A percentile compares a stretch with the other conserved stretches of the same genome.
phyloP scores from a whole-genome alignment of 176 grass and related monocot genomes.

The Eleusine coracana region DNA sequence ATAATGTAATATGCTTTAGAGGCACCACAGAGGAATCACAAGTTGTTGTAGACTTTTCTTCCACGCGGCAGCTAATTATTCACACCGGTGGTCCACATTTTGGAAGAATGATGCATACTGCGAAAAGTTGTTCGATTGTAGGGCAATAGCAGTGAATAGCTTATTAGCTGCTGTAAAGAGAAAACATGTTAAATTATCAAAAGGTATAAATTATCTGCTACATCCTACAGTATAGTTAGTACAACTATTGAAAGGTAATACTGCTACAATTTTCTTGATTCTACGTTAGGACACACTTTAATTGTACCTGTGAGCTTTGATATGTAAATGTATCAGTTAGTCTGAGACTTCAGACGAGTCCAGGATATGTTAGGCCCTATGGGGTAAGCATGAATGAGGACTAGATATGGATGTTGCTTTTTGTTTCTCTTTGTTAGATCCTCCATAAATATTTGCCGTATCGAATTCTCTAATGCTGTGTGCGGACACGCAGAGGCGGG shows the following conservation, averaged over 20 bases:
- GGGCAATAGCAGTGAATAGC: neutral
- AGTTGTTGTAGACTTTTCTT: constrained; percentile 19
- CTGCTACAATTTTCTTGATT: neutral
- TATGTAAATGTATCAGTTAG: neutral
- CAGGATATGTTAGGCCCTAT: neutral
- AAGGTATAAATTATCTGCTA: neutral
- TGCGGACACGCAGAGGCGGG: no score
- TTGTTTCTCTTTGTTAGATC: constrained; percentile 10
- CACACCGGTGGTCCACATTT: constrained; percentile 24
- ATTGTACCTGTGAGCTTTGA: neutral
- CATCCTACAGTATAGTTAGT: neutral
- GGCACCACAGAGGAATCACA: constrained; percentile 11
- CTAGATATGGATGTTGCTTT: neutral
- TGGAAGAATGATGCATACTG: constrained; percentile 5
- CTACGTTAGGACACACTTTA: neutral
- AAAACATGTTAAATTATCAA: neutral
- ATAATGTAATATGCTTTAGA: constrained; percentile 33
- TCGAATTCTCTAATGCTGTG: neutral
- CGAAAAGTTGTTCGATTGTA: constrained; percentile 10
- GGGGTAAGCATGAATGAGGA: neutral
- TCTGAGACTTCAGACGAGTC: neutral
- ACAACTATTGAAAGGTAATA: neutral
- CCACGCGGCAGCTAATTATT: constrained; percentile 33
- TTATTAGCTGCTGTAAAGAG: neutral
- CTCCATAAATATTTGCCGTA: neutral